Conservation (phyloP, 2,329 filamentous ascomycete species). For the Laburnicola sp. region DNA sequence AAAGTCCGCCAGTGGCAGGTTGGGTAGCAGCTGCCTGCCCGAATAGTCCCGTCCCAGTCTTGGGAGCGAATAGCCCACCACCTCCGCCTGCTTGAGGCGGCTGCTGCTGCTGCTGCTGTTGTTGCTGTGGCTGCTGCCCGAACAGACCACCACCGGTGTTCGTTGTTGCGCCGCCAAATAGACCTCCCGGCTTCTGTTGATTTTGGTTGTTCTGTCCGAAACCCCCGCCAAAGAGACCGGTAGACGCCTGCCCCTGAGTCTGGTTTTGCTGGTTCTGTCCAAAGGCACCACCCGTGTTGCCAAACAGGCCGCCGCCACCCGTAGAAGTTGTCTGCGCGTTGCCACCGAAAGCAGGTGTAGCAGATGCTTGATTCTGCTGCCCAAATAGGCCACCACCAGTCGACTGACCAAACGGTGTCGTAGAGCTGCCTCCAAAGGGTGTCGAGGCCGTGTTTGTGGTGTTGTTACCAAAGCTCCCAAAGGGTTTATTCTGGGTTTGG, state of each 20-base stretch:
- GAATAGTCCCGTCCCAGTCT: constrained; percentile 46
- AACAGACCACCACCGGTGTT: background rate
- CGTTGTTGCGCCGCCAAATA: constrained; percentile 31
- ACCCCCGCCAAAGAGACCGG: constrained; percentile 49
- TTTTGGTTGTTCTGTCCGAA: constrained; percentile 44
- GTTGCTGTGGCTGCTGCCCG: constrained; percentile 24
- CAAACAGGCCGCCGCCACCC: constrained; percentile 30
- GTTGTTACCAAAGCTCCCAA: constrained; percentile 32
- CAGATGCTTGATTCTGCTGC: constrained; percentile 19
- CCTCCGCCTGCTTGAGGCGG: constrained; percentile 15
- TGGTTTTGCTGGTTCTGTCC: constrained; percentile 38
- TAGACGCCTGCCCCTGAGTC: constrained; percentile 27
- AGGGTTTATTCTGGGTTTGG: constrained; percentile 43
- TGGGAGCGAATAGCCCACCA: constrained; percentile 54
- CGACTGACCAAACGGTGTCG: constrained; percentile 13
- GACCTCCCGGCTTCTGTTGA: constrained; percentile 45
- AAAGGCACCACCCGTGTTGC: constrained; percentile 32
- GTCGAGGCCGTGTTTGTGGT: constrained; percentile 29
- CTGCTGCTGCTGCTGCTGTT: constrained; percentile 19
- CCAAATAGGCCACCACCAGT: constrained; percentile 42
- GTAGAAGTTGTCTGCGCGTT: constrained; percentile 15
- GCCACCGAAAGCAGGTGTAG: constrained; percentile 30
- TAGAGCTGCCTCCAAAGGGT: constrained; percentile 31
- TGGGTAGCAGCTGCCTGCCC: constrained; percentile 38
- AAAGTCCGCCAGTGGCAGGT: constrained; percentile 30